A percentile compares a stretch with the other conserved stretches of the same genome.
These are phyloP conservation scores for Hypoxylon sp. DNA, from an alignment of 2,329 filamentous ascomycete genomes.

Conservation along the genomic window DNA sequence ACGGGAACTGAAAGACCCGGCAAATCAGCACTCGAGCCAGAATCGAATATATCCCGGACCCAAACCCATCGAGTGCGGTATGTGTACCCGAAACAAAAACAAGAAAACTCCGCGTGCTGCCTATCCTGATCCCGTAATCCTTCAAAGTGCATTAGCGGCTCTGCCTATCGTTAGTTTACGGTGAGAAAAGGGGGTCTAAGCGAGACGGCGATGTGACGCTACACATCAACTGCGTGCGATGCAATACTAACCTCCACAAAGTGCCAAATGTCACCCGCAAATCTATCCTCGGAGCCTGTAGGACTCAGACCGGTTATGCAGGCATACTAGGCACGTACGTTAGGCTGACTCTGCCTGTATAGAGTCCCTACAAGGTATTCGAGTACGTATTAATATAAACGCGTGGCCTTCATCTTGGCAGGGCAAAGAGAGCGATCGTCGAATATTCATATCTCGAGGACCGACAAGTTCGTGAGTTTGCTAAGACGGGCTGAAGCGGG, in stretches of 20 bases:
- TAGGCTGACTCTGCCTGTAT: no score
- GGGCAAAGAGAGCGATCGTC: constrained; percentile 3
- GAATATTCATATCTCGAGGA: background rate
- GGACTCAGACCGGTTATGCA: constrained; percentile 6
- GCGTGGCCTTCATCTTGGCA: constrained; percentile 23
- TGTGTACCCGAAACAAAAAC: constrained; percentile 8
- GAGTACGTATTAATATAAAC: background rate
- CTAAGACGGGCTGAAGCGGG: constrained; percentile 5
- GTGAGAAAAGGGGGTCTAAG: constrained; percentile 10
- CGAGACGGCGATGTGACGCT: constrained; percentile 25
- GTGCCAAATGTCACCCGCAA: background rate
- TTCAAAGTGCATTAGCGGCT: constrained; percentile 22
- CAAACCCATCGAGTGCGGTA: background rate
- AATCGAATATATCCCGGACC: background rate
- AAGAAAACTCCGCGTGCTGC: background rate
- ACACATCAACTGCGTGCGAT: constrained; percentile 3
- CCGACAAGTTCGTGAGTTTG: background rate
- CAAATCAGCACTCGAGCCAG: background rate
- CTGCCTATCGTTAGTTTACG: constrained; percentile 18
- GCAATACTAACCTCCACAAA: constrained; percentile 5
- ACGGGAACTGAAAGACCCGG: no score
- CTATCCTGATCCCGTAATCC: constrained; percentile 32
- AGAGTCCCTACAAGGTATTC: no score
- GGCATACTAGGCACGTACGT: constrained; percentile 22
- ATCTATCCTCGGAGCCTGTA: constrained; percentile 6